phyloP scores from a whole-genome alignment of 495 filamentous ascomycete species.

The Bryoglossum gracile region DNA sequence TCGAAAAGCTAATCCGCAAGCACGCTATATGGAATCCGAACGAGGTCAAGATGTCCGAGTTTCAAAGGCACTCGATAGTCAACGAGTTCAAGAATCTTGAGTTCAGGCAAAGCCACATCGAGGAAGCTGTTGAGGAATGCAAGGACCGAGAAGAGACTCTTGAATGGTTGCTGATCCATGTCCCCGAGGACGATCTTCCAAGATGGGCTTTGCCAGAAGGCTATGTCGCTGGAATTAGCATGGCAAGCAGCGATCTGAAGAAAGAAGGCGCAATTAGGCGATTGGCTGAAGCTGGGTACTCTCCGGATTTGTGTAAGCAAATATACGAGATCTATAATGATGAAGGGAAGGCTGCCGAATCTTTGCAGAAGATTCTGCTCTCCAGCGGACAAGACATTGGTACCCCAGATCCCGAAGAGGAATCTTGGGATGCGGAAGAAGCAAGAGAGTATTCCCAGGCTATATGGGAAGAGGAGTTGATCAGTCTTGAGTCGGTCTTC shows the following conservation, averaged over 20 bases:
- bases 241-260: slow-evolving; percentile 71
- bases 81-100: slow-evolving; percentile 70
- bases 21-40: slow-evolving; percentile 84
- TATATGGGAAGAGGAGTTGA: slow-evolving; percentile 80
- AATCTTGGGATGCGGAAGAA: slow-evolving; percentile 21
- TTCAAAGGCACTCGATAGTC: slow-evolving; percentile 52
- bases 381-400: slow-evolving; percentile 31
- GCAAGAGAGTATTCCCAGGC: slow-evolving; percentile 41
- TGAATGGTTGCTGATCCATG: slow-evolving; percentile 88
- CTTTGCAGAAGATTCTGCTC: slow-evolving; percentile 63
- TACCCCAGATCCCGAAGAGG: slow-evolving; percentile 1
- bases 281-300: slow-evolving; percentile 77
- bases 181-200: slow-evolving; percentile 93
- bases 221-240: slow-evolving; percentile 79
- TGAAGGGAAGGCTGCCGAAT: slow-evolving; percentile 72
- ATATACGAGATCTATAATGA: slow-evolving; percentile 61
- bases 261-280: slow-evolving; percentile 73
- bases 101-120: slow-evolving; percentile 78
- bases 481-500: slow-evolving; percentile 74
- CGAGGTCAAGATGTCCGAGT: slow-evolving; percentile 50
- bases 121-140: slow-evolving; percentile 80
- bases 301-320: slow-evolving; percentile 71
- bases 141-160: slow-evolving; percentile 90
- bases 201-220: slow-evolving; percentile 82
- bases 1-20: slow-evolving; percentile 69